Evolutionary conservation across 805 yeast species (phyloP).

Genomic region (Hanseniaspora hatyaiensis): DNA sequence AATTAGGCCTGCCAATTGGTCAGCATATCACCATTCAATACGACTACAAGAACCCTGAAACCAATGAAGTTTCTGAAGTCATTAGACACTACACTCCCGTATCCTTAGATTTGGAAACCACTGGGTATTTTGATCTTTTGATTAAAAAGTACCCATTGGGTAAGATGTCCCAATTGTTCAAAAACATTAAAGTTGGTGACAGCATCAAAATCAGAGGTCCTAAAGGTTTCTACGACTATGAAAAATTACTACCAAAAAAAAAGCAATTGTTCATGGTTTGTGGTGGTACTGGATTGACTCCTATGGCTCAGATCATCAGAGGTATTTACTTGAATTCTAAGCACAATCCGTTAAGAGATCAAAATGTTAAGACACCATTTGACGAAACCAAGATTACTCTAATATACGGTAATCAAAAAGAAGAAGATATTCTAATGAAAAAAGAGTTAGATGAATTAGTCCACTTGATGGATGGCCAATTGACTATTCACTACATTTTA

Average conservation of each 20-base stretch:
- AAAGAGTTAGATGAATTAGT: constrained; percentile 65
- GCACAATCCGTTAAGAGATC: background rate
- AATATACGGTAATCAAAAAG: constrained; percentile 70
- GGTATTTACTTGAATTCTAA: constrained; percentile 65
- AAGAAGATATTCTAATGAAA: constrained; percentile 67
- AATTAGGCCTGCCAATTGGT: constrained; percentile 83
- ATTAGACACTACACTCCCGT: constrained; percentile 86
- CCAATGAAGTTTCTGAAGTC: constrained; percentile 55
- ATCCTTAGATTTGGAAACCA: constrained; percentile 57
- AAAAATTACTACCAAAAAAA: constrained; percentile 53
- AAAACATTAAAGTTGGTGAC: constrained; percentile 67
- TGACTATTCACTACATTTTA: constrained; percentile 61
- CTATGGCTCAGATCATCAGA: constrained; percentile 85
- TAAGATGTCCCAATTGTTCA: constrained; percentile 65
- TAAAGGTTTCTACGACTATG: constrained; percentile 74
- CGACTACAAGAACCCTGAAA: constrained; percentile 9
- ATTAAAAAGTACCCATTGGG: constrained; percentile 81
- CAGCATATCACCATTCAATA: constrained; percentile 75
- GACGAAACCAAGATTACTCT: constrained; percentile 68
- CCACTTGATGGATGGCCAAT: constrained; percentile 38
- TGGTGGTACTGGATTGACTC: constrained; percentile 94
- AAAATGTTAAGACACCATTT: background rate
- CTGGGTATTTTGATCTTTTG: constrained; percentile 74
- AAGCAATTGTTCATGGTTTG: constrained; percentile 76
- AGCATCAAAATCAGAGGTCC: constrained; percentile 74